phyloP scores from a whole-genome alignment of 345 rosid genomes.

The Citrus medica region DNA sequence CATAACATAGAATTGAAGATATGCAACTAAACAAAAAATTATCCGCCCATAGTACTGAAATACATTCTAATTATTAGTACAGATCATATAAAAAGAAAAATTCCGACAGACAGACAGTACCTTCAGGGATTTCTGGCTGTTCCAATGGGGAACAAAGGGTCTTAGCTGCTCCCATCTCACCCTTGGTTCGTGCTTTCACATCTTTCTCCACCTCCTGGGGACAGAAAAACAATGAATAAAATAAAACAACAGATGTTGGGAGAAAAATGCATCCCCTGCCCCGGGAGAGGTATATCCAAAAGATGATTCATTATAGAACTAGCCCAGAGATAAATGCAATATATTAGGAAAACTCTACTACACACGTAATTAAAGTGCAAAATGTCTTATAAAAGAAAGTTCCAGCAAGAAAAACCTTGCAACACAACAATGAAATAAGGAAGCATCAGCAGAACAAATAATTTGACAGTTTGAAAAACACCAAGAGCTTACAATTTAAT shows the following conservation, averaged over 20 bases:
- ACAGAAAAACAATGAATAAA: background rate
- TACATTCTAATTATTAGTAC: background rate
- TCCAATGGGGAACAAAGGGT: conserved; percentile 90
- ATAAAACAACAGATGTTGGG: background rate
- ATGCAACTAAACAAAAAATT: background rate
- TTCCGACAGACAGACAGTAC: conserved; percentile 17
- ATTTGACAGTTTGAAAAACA: too few relatives aligned
- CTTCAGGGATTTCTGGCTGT: conserved; percentile 87
- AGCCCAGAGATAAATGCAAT: background rate
- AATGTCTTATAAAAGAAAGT: background rate
- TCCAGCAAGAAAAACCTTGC: background rate
- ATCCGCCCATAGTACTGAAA: background rate
- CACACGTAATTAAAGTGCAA: background rate
- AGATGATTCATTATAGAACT: background rate
- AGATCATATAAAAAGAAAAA: background rate
- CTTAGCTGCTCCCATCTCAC: conserved; percentile 93
- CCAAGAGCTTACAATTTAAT: background rate
- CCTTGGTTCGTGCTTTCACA: conserved; percentile 82
- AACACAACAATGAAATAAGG: background rate
- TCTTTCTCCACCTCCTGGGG: conserved; percentile 86
- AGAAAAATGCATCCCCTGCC: background rate
- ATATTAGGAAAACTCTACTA: background rate
- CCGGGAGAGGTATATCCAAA: background rate
- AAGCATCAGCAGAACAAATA: background rate
- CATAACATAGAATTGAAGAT: background rate